Percentiles rank a stretch among this genome's conserved stretches.
phyloP scores from a whole-genome alignment of 495 filamentous ascomycete genomes.

The Friedmanniomyces simplex region DNA sequence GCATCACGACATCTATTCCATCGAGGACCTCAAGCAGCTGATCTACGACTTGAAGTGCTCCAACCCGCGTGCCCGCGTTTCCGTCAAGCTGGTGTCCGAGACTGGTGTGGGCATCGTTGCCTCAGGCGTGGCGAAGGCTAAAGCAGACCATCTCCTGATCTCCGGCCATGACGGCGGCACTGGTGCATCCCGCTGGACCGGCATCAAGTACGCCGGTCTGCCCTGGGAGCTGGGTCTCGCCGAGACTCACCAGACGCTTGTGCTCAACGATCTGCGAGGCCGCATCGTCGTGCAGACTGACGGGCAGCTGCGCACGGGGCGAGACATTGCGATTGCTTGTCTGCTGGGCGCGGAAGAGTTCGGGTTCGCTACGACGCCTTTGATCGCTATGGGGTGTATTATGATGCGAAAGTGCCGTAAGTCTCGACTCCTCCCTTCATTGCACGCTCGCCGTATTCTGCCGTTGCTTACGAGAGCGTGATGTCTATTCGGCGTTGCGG shows the following conservation, averaged over 20 bases:
- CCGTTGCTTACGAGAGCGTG: no score
- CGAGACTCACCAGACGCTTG: conserved; percentile 95
- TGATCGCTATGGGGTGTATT: conserved; percentile 97
- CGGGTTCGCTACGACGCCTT: conserved; percentile 93
- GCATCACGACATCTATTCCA: conserved; percentile 99
- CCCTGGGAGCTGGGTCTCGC: conserved; percentile 98
- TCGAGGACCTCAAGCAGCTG: conserved; percentile 96
- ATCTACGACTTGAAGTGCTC: conserved; percentile 99
- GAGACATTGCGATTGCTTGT: conserved; percentile 94
- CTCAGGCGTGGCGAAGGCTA: conserved; percentile 96
- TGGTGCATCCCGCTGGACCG: conserved; percentile 96
- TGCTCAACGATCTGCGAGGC: conserved; percentile 93
- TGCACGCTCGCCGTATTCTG: no score
- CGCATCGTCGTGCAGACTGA: conserved; percentile 97
- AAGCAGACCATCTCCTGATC: conserved; percentile 96
- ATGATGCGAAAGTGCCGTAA: conserved; percentile 72
- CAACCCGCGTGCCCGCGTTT: conserved; percentile 85
- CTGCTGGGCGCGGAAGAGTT: conserved; percentile 95
- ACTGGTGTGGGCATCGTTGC: conserved; percentile 97
- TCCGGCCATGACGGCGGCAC: conserved; percentile 98
- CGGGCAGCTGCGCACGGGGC: conserved; percentile 86
- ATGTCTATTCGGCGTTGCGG: no score
- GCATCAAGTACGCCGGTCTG: conserved; percentile 98
- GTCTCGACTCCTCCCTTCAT: no score
- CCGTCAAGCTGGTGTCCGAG: conserved; percentile 97